A percentile compares a stretch with the other conserved stretches of the same genome.
Evolutionary conservation across 2,329 filamentous ascomycete species (phyloP).

Genomic region (Epichloe uncinata): DNA sequence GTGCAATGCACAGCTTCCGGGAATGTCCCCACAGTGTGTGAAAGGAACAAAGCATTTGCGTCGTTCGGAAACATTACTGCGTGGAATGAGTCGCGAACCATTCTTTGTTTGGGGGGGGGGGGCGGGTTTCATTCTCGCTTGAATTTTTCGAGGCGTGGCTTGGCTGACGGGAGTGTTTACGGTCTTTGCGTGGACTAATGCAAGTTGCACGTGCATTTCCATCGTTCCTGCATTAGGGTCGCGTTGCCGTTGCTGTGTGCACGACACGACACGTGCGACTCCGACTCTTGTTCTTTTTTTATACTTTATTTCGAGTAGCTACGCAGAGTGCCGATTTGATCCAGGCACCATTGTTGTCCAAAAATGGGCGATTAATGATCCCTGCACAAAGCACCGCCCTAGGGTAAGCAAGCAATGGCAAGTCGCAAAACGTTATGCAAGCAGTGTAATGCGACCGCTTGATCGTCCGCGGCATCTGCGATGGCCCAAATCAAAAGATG

Average conservation of each 20-base stretch:
- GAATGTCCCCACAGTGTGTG: too few relatives aligned
- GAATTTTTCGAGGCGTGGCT: background rate
- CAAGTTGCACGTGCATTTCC: background rate
- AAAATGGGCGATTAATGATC: background rate
- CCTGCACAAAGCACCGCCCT: background rate
- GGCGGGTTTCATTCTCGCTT: background rate
- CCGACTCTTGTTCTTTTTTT: background rate
- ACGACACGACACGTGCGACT: background rate
- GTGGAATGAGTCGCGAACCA: slow-evolving; percentile 1
- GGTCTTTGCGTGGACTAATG: too few relatives aligned
- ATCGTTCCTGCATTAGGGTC: background rate
- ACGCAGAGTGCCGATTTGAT: too few relatives aligned
- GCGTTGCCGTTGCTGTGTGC: background rate
- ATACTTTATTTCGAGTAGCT: too few relatives aligned
- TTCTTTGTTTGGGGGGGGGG: background rate
- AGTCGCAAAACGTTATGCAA: too few relatives aligned
- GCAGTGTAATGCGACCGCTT: background rate
- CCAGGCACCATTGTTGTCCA: too few relatives aligned
- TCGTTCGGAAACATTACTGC: background rate
- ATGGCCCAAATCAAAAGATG: too few relatives aligned
- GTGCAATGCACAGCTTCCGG: too few relatives aligned
- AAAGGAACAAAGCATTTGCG: background rate
- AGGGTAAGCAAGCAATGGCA: too few relatives aligned
- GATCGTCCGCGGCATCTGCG: background rate
- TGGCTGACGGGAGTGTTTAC: too few relatives aligned